phyloP scores from a whole-genome alignment of 495 filamentous ascomycete genomes.

The Penicillium canariense region DNA sequence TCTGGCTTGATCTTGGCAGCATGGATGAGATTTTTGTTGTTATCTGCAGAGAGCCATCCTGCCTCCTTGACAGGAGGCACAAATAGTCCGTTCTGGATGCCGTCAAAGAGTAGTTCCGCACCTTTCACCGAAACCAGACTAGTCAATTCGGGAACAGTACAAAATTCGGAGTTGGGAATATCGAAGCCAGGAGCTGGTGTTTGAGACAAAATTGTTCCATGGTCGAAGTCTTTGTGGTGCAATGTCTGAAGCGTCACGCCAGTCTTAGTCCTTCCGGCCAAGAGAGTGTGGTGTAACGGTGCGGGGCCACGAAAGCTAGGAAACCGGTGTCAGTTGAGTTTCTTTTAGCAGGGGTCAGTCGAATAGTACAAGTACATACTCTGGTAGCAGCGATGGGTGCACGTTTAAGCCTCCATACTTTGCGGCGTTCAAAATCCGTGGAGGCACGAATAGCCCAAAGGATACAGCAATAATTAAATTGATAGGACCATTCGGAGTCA shows the following conservation, averaged over 20 bases:
- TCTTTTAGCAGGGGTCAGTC: background rate
- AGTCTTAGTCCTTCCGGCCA: slow-evolving; percentile 52
- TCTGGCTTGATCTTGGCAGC: slow-evolving; percentile 54
- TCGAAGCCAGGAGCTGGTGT: slow-evolving; percentile 53
- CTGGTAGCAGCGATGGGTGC: slow-evolving; percentile 89
- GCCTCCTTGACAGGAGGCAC: slow-evolving; percentile 55
- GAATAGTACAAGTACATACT: slow-evolving; percentile 46
- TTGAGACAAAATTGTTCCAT: slow-evolving; percentile 70
- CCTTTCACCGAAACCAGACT: slow-evolving; percentile 46
- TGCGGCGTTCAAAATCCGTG: slow-evolving; percentile 62
- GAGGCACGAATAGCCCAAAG: slow-evolving; percentile 86
- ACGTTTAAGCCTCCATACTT: slow-evolving; percentile 89
- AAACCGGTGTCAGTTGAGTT: background rate
- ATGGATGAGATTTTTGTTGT: slow-evolving; percentile 28
- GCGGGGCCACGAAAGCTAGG: slow-evolving; percentile 70
- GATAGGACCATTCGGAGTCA: slow-evolving; percentile 48
- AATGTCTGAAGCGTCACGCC: slow-evolving; percentile 86
- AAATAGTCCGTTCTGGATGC: slow-evolving; percentile 58
- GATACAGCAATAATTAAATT: slow-evolving; percentile 95
- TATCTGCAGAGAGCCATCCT: slow-evolving; percentile 32
- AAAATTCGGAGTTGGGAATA: slow-evolving; percentile 44
- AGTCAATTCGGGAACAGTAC: slow-evolving; percentile 42
- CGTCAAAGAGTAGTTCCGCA: slow-evolving; percentile 59
- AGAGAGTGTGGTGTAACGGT: slow-evolving; percentile 75
- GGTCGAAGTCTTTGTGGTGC: slow-evolving; percentile 70